A percentile compares a stretch with the other conserved stretches of the same genome.
Evolutionary conservation across 2,329 filamentous ascomycete genomes (phyloP).

Genomic region (Cladophialophora carrionii): DNA sequence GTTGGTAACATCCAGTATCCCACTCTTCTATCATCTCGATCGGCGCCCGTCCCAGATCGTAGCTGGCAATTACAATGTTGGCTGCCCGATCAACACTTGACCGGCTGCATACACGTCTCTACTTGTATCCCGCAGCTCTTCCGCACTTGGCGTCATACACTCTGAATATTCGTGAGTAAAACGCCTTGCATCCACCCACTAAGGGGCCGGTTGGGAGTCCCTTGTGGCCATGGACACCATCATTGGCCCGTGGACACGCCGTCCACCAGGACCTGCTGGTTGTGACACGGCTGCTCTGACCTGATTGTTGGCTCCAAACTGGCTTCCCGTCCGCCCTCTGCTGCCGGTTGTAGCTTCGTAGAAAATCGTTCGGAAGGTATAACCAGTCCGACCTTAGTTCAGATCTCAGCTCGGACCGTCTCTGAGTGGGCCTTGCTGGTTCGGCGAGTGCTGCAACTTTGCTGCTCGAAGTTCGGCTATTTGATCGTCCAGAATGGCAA

Average conservation of each 20-base stretch:
- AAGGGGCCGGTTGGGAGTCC: background rate
- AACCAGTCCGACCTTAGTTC: background rate
- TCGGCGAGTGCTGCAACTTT: slow-evolving; percentile 12
- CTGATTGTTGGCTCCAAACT: background rate
- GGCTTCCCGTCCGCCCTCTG: background rate
- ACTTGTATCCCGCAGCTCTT: background rate
- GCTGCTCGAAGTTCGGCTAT: slow-evolving; percentile 55
- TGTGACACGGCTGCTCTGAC: background rate
- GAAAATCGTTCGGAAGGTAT: background rate
- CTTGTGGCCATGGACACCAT: background rate
- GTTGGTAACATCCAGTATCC: background rate
- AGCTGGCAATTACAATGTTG: background rate
- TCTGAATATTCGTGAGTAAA: background rate
- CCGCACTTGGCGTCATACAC: background rate
- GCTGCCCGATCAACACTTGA: background rate
- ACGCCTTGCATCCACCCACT: background rate
- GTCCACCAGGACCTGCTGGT: too few relatives aligned
- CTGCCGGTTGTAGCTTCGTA: background rate
- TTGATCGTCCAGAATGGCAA: slow-evolving; percentile 76
- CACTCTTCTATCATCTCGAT: background rate
- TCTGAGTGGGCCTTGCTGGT: background rate
- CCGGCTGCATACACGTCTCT: background rate
- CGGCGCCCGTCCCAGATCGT: background rate
- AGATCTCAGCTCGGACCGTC: slow-evolving; percentile 7
- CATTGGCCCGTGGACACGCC: background rate